Base-by-base conservation (phyloP, 495 filamentous ascomycete genomes). In the Penicillium angulare region DNA sequence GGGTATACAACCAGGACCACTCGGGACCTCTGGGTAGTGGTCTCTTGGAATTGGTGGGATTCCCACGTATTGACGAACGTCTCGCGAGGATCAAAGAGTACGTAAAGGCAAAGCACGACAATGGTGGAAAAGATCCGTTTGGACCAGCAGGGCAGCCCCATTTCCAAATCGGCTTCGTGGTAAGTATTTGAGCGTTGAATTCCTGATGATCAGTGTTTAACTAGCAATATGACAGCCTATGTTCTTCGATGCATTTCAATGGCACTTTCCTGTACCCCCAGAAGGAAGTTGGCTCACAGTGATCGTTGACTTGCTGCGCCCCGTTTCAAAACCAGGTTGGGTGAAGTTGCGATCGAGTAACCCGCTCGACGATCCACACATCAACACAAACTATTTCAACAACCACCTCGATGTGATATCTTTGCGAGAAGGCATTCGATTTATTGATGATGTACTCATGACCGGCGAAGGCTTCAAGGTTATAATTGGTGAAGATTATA, bases 301-400 rank as follows among this genome's bases (percentile, higher is more conserved):
- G 7, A 76, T 84, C 52, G 78, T 81, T 16, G 76, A 82, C 43
- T 64, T 82, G 23, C 58, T 82, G 12, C 73, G 77, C 0, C 76
- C 79, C 3, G 44, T 75, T 20, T 79, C 75, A 5, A 52, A 77
- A 10, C 69, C 76, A 39, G 80, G 81, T 5, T 71, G 50, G 23
- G 73, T 81, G 38, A 78, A 79, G 56, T 74, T 81, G 31, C 55
- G 57, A 0, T 66, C 64, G 6, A 12, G 58, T 6, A 65, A 75
- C 46, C 43, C 67, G 0, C 26, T 21, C 0, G 53, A 53, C 1
- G 47, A 67, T n/a, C 78, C 79, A 0, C 16, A 57, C 1, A 73
- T 77, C 45, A 74, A 82, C 33, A 72, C 75, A 0, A 68, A 63
- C 9, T 82, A 76, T 49, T 66, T 79, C 52, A 52, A 61, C 3